Conservation (phyloP, 2,329 filamentous ascomycete species). For the Cladosporium colombiae region DNA sequence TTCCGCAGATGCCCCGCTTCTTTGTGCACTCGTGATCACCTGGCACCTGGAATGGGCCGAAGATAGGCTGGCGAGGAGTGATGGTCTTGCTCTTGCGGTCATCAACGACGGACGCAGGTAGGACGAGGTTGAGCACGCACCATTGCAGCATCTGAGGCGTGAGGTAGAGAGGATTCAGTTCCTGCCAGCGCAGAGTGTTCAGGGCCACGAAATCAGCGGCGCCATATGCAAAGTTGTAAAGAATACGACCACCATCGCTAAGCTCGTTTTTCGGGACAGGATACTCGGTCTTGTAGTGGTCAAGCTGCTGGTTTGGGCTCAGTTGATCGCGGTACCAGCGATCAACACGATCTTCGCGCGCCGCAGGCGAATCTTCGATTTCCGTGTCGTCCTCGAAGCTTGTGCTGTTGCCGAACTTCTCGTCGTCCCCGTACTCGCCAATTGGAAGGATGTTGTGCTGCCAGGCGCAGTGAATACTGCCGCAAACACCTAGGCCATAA, state of each 20-base stretch:
- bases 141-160: constrained; percentile 13
- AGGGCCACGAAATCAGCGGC: background rate
- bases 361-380: constrained; percentile 21
- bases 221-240: background rate
- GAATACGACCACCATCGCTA: background rate
- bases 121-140: background rate
- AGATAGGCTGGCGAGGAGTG: constrained; percentile 1
- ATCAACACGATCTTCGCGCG: constrained; percentile 22
- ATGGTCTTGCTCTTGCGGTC: background rate
- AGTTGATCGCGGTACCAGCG: constrained; percentile 23
- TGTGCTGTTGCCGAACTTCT: constrained; percentile 34
- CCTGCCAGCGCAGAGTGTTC: constrained; percentile 19
- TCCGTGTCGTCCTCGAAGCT: constrained; percentile 31
- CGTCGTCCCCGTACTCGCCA: constrained; percentile 22
- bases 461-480: constrained; percentile 23
- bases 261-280: constrained; percentile 14
- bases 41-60: constrained; percentile 3
- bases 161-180: constrained; percentile 25
- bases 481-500: constrained; percentile 24
- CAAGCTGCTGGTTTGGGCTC: constrained; percentile 21
- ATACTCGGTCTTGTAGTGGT: constrained; percentile 15
- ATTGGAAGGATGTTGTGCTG: background rate
- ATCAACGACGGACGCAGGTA: constrained; percentile 10
- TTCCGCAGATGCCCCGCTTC: constrained; percentile 9
- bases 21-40: background rate